phyloP scores from a whole-genome alignment of 306 rosid genomes.

The Trichosanthes truncata region DNA sequence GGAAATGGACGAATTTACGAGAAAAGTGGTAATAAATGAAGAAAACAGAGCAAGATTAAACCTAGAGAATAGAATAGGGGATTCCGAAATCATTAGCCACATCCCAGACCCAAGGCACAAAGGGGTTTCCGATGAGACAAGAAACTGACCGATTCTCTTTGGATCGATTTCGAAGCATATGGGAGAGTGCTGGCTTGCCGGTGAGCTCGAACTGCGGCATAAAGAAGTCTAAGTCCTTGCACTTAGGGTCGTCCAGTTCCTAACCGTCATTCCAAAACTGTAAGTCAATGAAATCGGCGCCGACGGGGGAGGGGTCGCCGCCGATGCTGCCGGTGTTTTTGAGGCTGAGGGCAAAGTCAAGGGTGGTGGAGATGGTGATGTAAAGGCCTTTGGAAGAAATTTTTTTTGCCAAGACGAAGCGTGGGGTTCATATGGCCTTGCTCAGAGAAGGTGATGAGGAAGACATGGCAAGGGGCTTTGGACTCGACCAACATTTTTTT shows the following conservation, averaged over 20 bases:
- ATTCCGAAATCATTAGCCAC: background rate
- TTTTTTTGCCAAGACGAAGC: constrained; percentile 47
- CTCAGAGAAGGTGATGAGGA: constrained; percentile 47
- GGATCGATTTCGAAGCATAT: constrained; percentile 15
- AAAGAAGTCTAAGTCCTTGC: background rate
- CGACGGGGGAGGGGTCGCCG: constrained; percentile 21
- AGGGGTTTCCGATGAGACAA: constrained; percentile 17
- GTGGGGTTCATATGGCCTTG: constrained; percentile 78
- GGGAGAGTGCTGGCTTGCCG: constrained; percentile 23
- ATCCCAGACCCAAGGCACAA: constrained; percentile 18
- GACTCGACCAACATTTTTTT: constrained; percentile 31
- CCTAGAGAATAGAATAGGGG: constrained; percentile 20
- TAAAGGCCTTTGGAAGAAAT: constrained; percentile 57
- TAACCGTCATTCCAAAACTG: constrained; percentile 47
- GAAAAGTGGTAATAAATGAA: constrained; percentile 5
- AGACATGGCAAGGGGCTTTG: constrained; percentile 22
- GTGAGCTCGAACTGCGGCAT: constrained; percentile 20
- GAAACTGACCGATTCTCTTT: constrained; percentile 28
- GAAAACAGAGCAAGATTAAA: constrained; percentile 20
- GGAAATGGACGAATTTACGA: background rate
- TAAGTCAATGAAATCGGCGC: constrained; percentile 45
- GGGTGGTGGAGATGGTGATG: constrained; percentile 41
- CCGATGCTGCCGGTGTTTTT: constrained; percentile 26
- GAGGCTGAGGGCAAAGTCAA: constrained; percentile 27
- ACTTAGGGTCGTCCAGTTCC: constrained; percentile 23